Evolutionary conservation across 805 yeast species (phyloP).

Genomic region (Cyberlindnera mrakii): DNA sequence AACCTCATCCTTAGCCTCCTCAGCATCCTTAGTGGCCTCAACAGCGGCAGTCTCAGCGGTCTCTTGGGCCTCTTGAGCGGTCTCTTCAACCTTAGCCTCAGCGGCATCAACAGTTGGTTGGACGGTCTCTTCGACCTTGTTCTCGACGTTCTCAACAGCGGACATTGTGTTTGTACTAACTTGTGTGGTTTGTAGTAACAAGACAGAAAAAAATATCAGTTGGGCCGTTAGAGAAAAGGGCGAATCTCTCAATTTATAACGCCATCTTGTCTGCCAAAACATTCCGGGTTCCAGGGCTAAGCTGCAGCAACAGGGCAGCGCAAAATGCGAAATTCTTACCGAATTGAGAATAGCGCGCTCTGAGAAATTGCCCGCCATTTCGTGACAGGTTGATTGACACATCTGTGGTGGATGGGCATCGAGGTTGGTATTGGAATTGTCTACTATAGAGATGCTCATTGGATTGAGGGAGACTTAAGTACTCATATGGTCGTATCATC

Average conservation of each 20-base stretch:
- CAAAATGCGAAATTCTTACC: neutral
- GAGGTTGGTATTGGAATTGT: too few relatives aligned
- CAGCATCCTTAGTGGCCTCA: slow-evolving; percentile 5
- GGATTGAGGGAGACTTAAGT: too few relatives aligned
- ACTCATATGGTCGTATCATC: too few relatives aligned
- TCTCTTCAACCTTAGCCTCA: slow-evolving; percentile 13
- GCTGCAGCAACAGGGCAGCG: neutral
- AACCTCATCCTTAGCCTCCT: slow-evolving; percentile 11
- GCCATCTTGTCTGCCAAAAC: slow-evolving; percentile 1
- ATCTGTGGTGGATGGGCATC: too few relatives aligned
- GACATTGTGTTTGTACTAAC: slow-evolving; percentile 9
- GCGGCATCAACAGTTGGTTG: slow-evolving; percentile 11
- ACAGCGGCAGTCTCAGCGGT: slow-evolving; percentile 4
- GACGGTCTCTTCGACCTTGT: slow-evolving; percentile 16
- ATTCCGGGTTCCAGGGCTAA: neutral
- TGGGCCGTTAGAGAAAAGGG: slow-evolving; percentile 1
- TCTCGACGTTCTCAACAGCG: slow-evolving; percentile 17
- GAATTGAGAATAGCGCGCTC: neutral
- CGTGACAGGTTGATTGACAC: too few relatives aligned
- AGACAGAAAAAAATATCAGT: neutral
- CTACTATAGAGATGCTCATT: too few relatives aligned
- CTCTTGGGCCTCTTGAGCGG: slow-evolving; percentile 3
- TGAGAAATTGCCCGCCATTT: too few relatives aligned
- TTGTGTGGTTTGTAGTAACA: neutral
- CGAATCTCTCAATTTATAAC: slow-evolving; percentile 3